phyloP scores from a whole-genome alignment of 1,139 yeast genomes.

The Kazachstania sp. region DNA sequence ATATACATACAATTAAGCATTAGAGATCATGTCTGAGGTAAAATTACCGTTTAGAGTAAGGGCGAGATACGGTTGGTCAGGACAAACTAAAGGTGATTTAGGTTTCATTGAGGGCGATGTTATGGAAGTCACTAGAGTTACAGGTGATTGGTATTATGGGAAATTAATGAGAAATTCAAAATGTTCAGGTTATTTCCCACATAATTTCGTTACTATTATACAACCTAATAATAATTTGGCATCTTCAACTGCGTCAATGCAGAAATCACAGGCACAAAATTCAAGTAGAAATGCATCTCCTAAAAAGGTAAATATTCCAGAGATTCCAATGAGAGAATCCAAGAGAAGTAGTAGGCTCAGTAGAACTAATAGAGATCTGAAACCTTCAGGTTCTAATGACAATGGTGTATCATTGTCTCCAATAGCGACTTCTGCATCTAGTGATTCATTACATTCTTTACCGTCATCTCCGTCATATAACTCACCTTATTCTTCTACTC shows the following conservation, averaged over 20 bases:
- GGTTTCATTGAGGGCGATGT: conserved; percentile 92
- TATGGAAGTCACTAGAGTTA: conserved; percentile 76
- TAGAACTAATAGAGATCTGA: neutral
- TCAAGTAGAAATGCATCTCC: neutral
- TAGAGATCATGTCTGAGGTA: neutral
- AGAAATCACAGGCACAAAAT: neutral
- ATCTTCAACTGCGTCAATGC: too few relatives aligned
- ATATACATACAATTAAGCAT: neutral
- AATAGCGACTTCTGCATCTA: conserved; percentile 1
- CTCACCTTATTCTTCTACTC: conserved; percentile 1
- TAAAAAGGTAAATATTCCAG: neutral
- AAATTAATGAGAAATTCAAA: conserved; percentile 68
- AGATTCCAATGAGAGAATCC: conserved; percentile 3
- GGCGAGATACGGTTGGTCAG: conserved; percentile 84
- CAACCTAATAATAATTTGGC: conserved; percentile 27
- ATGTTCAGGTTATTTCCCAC: conserved; percentile 71
- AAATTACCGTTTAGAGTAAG: conserved; percentile 60
- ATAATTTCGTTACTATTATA: conserved; percentile 67
- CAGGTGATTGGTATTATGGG: conserved; percentile 93
- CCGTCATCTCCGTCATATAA: conserved; percentile 1
- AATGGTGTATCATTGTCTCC: conserved; percentile 1
- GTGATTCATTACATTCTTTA: neutral
- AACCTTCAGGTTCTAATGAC: neutral
- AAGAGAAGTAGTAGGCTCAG: neutral
- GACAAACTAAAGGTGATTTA: conserved; percentile 76